Conservation (phyloP, 2,329 filamentous ascomycete genomes). For the Trichoderma sp. region DNA sequence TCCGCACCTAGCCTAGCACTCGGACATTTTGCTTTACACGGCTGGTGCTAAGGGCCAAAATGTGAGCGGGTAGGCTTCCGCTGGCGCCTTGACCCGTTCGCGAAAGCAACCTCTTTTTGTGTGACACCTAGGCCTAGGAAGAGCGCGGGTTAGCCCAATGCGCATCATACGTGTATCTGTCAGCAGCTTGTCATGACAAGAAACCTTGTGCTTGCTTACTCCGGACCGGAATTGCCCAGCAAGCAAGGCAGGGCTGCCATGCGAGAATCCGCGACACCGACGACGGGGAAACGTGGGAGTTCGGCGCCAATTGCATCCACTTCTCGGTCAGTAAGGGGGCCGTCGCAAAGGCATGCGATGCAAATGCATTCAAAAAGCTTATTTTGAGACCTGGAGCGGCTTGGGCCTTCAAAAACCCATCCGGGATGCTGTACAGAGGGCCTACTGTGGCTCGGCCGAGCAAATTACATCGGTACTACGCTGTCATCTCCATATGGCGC, state of each 20-base stretch:
- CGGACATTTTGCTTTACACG: neutral
- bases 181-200: neutral
- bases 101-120: neutral
- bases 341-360: neutral
- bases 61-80: neutral
- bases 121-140: neutral
- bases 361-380: neutral
- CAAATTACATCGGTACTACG: neutral
- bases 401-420: neutral
- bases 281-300: neutral
- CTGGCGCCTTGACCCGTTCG: neutral
- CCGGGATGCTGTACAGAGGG: neutral
- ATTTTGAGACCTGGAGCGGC: neutral
- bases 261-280: constrained; percentile 1
- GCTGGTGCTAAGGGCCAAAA: neutral
- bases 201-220: neutral
- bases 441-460: neutral
- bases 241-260: constrained; percentile 4
- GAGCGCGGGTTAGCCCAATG: neutral
- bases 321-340: neutral
- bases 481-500: neutral
- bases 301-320: neutral
- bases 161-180: neutral
- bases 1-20: neutral
- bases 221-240: constrained; percentile 9